phyloP scores from a whole-genome alignment of 1,139 yeast genomes.

The Debaryomyces coudertii region DNA sequence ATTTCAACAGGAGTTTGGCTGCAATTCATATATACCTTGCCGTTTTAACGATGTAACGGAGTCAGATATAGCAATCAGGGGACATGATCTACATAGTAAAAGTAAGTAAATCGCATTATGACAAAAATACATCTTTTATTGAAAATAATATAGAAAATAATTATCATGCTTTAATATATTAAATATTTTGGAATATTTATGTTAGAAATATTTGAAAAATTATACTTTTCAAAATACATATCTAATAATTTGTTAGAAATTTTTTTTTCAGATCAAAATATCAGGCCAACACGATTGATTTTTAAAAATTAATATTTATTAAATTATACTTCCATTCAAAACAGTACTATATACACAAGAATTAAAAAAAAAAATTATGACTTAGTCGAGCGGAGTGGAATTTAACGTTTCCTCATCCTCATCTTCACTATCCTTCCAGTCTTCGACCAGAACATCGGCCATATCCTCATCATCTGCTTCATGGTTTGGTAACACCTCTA shows the following conservation, averaged over 20 bases:
- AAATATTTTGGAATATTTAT: too few relatives aligned
- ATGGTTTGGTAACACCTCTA: slow-evolving; percentile 86
- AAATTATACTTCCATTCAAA: neutral
- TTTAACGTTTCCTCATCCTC: slow-evolving; percentile 48
- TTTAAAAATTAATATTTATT: too few relatives aligned
- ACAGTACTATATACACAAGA: neutral
- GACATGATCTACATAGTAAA: neutral
- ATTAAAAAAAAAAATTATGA: neutral
- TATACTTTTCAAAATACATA: too few relatives aligned
- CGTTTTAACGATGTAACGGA: neutral
- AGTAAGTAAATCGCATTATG: too few relatives aligned
- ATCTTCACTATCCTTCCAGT: slow-evolving; percentile 58
- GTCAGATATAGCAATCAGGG: neutral
- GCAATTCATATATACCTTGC: neutral
- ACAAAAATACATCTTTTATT: too few relatives aligned
- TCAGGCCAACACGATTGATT: too few relatives aligned
- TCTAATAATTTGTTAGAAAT: too few relatives aligned
- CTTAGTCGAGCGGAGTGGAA: slow-evolving; percentile 2
- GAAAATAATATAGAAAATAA: too few relatives aligned
- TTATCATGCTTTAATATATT: too few relatives aligned
- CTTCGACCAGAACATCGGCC: slow-evolving; percentile 56
- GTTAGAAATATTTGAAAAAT: too few relatives aligned
- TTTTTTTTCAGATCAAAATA: too few relatives aligned
- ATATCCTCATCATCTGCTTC: slow-evolving; percentile 62
- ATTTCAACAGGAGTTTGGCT: neutral